phyloP scores from a whole-genome alignment of 1,139 yeast genomes.

The Lizanozyma gosingica region DNA sequence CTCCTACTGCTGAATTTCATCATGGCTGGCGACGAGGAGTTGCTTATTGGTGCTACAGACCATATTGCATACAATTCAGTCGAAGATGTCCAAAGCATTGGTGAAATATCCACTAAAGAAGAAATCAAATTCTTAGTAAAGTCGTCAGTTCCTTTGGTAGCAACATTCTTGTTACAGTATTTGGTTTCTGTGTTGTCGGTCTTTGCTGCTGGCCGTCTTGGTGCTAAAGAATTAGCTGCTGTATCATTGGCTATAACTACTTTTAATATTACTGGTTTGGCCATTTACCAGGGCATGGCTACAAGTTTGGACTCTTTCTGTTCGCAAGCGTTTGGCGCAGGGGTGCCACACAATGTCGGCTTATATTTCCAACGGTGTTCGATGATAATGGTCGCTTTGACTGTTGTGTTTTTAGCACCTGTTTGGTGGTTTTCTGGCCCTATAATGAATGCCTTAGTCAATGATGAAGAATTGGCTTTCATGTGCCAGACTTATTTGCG shows the following conservation, averaged over 20 bases:
- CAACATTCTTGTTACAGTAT: conserved; percentile 44
- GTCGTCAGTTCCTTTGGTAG: conserved; percentile 36
- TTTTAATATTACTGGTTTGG: conserved; percentile 37
- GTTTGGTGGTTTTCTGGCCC: conserved; percentile 31
- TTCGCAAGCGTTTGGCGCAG: conserved; percentile 43
- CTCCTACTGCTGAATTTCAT: too few relatives aligned
- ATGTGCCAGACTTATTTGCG: conserved; percentile 25
- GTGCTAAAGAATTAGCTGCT: conserved; percentile 38
- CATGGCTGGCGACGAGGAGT: background rate
- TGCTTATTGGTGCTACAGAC: background rate
- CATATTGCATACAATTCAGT: conserved; percentile 8
- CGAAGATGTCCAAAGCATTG: conserved; percentile 3
- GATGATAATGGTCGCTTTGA: conserved; percentile 23
- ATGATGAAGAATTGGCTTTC: conserved; percentile 19
- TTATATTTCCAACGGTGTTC: conserved; percentile 35
- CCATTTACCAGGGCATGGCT: conserved; percentile 47
- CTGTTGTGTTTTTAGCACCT: conserved; percentile 20
- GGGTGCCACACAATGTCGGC: conserved; percentile 25
- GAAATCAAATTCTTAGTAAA: conserved; percentile 23
- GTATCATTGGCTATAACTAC: conserved; percentile 42
- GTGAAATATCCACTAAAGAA: conserved; percentile 5
- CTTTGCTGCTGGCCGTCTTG: conserved; percentile 41
- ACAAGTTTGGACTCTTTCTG: conserved; percentile 46
- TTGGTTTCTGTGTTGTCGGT: conserved; percentile 40
- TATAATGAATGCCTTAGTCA: conserved; percentile 19